Base-by-base conservation (phyloP, 179 eudicot species). In the Carnegiea gigantea region DNA sequence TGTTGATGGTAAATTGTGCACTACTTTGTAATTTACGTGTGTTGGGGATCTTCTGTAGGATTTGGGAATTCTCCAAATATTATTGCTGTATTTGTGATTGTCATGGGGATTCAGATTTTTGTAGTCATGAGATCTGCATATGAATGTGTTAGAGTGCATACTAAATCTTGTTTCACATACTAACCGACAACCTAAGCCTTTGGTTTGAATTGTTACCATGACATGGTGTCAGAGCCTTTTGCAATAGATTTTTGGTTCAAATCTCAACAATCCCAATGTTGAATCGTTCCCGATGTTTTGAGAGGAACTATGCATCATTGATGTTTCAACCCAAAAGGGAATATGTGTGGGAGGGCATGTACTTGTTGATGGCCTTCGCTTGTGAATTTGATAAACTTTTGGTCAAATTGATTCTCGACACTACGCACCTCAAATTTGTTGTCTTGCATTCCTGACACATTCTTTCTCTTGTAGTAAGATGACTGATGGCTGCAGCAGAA, bases 401-500 rank as follows among this genome's bases (percentile, higher is more conserved):
- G 28, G 5, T 62, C 6, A 24, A 62, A 62, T 62, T 23, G 28
- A 23, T 62, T 40, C 44, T 40, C 6, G 44, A 40, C 44, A 5
- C 0, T 40, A 40, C 6, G n/a, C 70, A 30, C 73, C 18, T 28
- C 21, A 5, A 10, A 77, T 33, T 44, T 65, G 59, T 62, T 49
- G n/a, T 40, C 13, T 15, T 13, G 73, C 44, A 17, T 70, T 70
- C 44, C 53, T 85, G 77, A 51, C 59, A 49, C 70, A 15, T 48
- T 76, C 64, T 71, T 28, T 12, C 62, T 48, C 17, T 73, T 84
- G 84, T 65, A 84, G 88, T 84, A 84, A 80, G 72, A 86, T 88
- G 90, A 79, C 67, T 90, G 85, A 95, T 95, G 98, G 98, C 98
- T 5, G 94, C 93, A 84, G 98, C 98, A 86, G 98, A 95, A 91